Base-by-base conservation (phyloP, 345 rosid genomes). In the Eucalyptus pauciflora region DNA sequence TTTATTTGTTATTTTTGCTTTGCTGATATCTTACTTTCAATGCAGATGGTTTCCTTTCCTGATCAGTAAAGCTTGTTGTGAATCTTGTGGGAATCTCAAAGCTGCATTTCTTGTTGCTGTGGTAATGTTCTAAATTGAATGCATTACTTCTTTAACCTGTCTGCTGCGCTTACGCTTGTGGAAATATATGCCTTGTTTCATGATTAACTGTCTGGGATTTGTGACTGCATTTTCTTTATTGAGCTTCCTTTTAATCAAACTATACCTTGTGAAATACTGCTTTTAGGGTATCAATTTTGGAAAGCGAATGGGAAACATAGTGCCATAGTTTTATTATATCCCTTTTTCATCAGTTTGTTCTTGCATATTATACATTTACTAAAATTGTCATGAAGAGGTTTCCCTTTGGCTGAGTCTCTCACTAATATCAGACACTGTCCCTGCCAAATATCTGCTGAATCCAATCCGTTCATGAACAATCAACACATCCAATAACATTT, bases 11-110 rank as follows among this genome's bases (percentile, higher is more conserved):
- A 20, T 37, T 37, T 71, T 71, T 8, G 13, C 37, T 5, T 71
- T 37, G 89, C 87, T 88, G 62, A 89, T 29, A 62, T 87, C 90
- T 76, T 89, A 29, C 29, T 92, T 88, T 91, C 56, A 81, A 91
- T 50, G 88, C 96, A 98, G 99, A 92, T 97, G 98, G 99, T 98
- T 98, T 95, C 99, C 99, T 87, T 98, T 97, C 94, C 94, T 98
- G 92, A 94, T 89, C 79, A 97, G 91, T 91, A 94, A 92, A 94
- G 99, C 99, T 90, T 96, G 99, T 90, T 98, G 99, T 91, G 98
- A 96, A 91, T 98, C 99, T 86, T 98, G 99, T 87, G 99, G 96
- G 87, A 98, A 97, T 93, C 96, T 98, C 86, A 98, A 98, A 94
- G 99, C 98, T 60, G 99, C 99, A 88, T 97, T 97, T 93, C 97